Base-by-base conservation (phyloP, 192 early-diverging fungal genomes). In the Pilaira anomala region DNA sequence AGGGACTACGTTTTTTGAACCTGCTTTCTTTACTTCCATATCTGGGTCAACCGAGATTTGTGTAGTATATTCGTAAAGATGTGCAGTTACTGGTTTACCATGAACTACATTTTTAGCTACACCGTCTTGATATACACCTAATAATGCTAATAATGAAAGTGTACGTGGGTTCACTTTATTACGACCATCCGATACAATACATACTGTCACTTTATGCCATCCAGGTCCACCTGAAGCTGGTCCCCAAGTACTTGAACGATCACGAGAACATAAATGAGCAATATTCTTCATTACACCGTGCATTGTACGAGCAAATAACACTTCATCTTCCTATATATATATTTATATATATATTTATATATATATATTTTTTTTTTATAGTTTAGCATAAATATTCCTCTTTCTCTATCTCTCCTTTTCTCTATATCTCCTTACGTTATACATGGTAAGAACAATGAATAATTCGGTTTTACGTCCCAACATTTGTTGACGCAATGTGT, bases 371-470 rank as follows among this genome's bases (percentile, higher is more conserved):
- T 36, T 4, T 36, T 36, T 36, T 36, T 36, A 36, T n/a, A n/a
- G n/a, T n/a, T n/a, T n/a, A n/a, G n/a, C n/a, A n/a, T n/a, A n/a
- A n/a, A 22, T 48, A 6, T 19, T 48, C 0, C 18, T 46, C n/a
- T 30, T 29, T 9, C 13, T 33, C 30, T 25, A 25, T 48, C 22
- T 16, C 26, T 48, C 5, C 33, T 36, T 36, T 3, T 4, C 1
- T 3, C 11, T 36, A 36, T 36, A 36, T 40, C n/a, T n/a, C 40
- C 68, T 46, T 74, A 79, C 76, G 45, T 77, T 83, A 58, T 84
- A 89, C 91, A 92, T 92, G 22, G 91, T 92, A 16, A 92, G 77
- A 7, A 91, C 89, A 57, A 90, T 87, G 67, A 91, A 92, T 13
- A 92, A 67, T 63, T 91, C 89, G 8, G 90, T 92, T 36, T 78